Conservation (phyloP, 2,329 filamentous ascomycete species). For the Tolypocladium tropicale region DNA sequence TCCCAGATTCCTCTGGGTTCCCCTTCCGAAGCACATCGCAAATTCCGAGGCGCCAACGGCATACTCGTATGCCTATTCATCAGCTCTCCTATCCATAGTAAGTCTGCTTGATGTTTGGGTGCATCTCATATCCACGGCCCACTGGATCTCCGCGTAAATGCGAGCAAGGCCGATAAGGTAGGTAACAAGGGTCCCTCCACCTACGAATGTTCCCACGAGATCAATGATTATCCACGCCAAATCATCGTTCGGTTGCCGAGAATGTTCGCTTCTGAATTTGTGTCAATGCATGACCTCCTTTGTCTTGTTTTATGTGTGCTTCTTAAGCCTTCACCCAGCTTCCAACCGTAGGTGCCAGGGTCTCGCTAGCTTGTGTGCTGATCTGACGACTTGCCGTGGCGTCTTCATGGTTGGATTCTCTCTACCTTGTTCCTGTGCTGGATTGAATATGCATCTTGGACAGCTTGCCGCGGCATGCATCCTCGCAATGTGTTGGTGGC, state of each 20-base stretch:
- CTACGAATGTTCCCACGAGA: neutral
- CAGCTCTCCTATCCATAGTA: too few species aligned
- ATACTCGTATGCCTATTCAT: too few species aligned
- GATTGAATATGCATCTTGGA: neutral
- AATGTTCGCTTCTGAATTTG: neutral
- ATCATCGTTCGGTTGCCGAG: neutral
- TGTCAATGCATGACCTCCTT: neutral
- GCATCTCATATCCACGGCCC: neutral
- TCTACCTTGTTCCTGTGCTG: neutral
- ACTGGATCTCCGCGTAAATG: neutral
- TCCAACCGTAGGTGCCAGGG: too few species aligned
- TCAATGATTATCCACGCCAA: neutral
- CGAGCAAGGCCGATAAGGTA: too few species aligned
- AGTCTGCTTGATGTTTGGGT: neutral
- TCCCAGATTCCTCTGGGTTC: too few species aligned
- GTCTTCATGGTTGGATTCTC: neutral
- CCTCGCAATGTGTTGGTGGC: neutral
- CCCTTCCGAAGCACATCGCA: neutral
- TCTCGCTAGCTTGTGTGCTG: neutral
- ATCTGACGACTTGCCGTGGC: neutral
- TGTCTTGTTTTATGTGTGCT: neutral
- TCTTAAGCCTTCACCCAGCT: neutral
- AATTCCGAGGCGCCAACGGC: neutral
- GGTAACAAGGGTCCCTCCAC: neutral
- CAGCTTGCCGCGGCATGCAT: neutral